Conservation (phyloP, 2,329 filamentous ascomycete species). For the Teratosphaeria viscida region DNA sequence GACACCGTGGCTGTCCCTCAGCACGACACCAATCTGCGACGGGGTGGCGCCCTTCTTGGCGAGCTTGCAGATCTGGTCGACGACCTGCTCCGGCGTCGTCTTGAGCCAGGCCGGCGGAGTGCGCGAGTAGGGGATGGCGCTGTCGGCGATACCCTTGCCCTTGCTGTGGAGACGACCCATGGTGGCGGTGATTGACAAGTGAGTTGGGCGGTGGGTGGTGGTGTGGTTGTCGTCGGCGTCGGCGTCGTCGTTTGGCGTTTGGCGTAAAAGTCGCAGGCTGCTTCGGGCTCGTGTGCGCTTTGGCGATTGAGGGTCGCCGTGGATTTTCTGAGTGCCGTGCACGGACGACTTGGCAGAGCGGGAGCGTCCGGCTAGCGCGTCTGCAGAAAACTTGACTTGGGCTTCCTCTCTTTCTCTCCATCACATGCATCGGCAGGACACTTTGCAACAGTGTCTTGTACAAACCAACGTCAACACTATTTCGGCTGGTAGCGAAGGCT, state of each 20-base stretch:
- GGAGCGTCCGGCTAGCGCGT: background rate
- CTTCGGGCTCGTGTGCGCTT: background rate
- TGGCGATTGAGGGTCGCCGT: background rate
- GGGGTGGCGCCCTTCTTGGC: constrained; percentile 98
- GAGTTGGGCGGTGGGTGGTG: background rate
- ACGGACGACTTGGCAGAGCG: background rate
- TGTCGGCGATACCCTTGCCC: constrained; percentile 97
- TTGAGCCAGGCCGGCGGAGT: constrained; percentile 90
- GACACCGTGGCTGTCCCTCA: constrained; percentile 96
- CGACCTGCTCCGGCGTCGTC: constrained; percentile 95
- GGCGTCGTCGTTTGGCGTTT: background rate
- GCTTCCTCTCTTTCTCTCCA: background rate
- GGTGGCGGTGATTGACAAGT: constrained; percentile 35
- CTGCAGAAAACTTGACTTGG: background rate
- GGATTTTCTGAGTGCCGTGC: background rate
- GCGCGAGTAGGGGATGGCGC: constrained; percentile 94
- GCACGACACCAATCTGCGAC: constrained; percentile 97
- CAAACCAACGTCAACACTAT: background rate
- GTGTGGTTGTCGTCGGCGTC: background rate
- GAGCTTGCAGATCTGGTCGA: constrained; percentile 98
- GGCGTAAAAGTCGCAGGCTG: background rate
- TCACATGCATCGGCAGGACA: background rate
- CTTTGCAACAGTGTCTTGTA: background rate
- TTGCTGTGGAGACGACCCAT: constrained; percentile 99
- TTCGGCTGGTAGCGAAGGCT: background rate